A percentile compares a stretch with the other conserved stretches of the same genome.
Evolutionary conservation across 805 yeast genomes (phyloP).

Genomic region (Saturnispora sanitii): DNA sequence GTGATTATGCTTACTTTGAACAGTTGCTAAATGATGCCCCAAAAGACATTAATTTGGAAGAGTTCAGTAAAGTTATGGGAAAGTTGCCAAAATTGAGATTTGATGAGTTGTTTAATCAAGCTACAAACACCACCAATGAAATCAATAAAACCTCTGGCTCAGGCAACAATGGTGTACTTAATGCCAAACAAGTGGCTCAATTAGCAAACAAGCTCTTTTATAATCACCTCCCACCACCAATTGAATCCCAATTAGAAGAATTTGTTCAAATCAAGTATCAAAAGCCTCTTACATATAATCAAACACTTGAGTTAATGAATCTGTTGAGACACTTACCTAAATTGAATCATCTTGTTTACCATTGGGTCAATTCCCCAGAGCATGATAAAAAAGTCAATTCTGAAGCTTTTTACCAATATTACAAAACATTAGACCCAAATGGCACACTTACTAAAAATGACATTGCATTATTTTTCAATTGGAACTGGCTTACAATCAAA

Average conservation of each 20-base stretch:
- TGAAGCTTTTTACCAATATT: constrained; percentile 12
- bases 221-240: constrained; percentile 33
- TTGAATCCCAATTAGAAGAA: constrained; percentile 50
- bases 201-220: constrained; percentile 22
- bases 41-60: too few relatives aligned
- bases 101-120: too few relatives aligned
- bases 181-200: constrained; percentile 15
- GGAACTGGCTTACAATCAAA: constrained; percentile 26
- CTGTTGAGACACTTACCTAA: constrained; percentile 31
- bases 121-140: too few relatives aligned
- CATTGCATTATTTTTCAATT: constrained; percentile 25
- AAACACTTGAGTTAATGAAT: constrained; percentile 38
- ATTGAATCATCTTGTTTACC: constrained; percentile 24
- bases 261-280: constrained; percentile 29
- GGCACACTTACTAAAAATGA: constrained; percentile 21
- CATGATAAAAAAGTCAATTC: constrained; percentile 11
- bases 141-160: constrained; percentile 13
- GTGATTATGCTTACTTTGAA: too few relatives aligned
- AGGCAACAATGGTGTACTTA: constrained; percentile 13
- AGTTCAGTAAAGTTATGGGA: too few relatives aligned
- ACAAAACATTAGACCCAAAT: constrained; percentile 13
- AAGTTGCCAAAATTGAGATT: too few relatives aligned
- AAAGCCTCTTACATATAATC: constrained; percentile 37
- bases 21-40: too few relatives aligned
- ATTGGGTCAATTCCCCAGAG: constrained; percentile 18